phyloP scores from a whole-genome alignment of 257 asterid genomes.

The Scutellaria baicalensis region DNA sequence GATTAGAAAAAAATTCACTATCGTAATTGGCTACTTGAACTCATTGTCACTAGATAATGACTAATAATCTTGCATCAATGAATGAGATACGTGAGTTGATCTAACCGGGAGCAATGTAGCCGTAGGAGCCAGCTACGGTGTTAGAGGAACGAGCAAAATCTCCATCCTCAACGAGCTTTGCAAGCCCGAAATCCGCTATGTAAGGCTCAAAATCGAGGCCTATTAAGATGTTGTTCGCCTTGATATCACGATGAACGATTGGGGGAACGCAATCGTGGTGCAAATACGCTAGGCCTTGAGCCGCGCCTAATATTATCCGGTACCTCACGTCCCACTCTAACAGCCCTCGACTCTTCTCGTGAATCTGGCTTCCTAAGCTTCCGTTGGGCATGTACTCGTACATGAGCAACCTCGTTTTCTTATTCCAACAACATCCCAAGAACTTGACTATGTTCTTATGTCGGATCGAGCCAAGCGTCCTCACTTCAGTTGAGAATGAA shows the following conservation, averaged over 20 bases:
- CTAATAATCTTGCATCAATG: no score
- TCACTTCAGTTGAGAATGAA: constrained; percentile 71
- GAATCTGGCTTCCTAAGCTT: constrained; percentile 70
- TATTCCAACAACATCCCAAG: constrained; percentile 83
- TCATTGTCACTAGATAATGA: no score
- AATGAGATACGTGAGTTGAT: background rate
- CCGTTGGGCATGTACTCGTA: constrained; percentile 87
- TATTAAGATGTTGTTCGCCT: constrained; percentile 73
- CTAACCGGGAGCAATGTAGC: constrained; percentile 86
- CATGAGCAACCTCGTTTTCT: constrained; percentile 66
- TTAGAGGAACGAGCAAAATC: constrained; percentile 77
- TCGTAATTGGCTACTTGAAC: no score
- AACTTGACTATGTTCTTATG: constrained; percentile 77
- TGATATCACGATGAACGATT: constrained; percentile 73
- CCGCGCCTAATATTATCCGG: constrained; percentile 61
- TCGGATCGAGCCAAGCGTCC: constrained; percentile 65
- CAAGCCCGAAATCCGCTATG: constrained; percentile 81
- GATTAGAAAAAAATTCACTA: no score
- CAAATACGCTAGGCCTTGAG: constrained; percentile 71
- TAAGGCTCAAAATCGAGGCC: constrained; percentile 79
- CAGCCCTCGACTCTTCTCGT: constrained; percentile 44
- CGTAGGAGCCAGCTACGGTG: constrained; percentile 77
- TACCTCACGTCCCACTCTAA: constrained; percentile 79
- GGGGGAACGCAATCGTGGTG: constrained; percentile 85
- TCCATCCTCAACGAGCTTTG: constrained; percentile 62